Conservation (phyloP, 108 stramenopile species). For the Chaetoceros tenuissimus region DNA sequence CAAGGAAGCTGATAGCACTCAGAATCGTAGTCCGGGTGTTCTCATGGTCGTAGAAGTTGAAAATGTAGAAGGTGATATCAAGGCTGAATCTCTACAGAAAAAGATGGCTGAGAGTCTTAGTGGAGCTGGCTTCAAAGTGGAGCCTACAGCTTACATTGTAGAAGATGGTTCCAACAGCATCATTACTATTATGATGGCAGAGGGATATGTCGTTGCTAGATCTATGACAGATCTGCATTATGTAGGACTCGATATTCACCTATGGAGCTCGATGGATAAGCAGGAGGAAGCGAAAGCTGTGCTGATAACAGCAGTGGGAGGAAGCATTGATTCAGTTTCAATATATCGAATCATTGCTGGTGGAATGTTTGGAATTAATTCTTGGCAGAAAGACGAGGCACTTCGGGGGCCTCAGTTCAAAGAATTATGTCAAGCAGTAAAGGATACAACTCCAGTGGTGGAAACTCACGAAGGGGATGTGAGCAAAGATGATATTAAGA, state of each 20-base stretch:
- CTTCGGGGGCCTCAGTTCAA: conserved; percentile 54
- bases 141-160: conserved; percentile 21
- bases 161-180: conserved; percentile 17
- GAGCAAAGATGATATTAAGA: neutral
- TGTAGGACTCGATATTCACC: conserved; percentile 55
- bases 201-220: conserved; percentile 58
- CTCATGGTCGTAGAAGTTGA: conserved; percentile 70
- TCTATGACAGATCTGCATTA: conserved; percentile 42
- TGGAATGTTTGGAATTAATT: conserved; percentile 67
- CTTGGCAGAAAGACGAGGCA: conserved; percentile 71
- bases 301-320: conserved; percentile 25
- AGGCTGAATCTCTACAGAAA: conserved; percentile 8
- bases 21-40: conserved; percentile 51
- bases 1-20: conserved; percentile 24
- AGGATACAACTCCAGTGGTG: neutral
- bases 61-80: conserved; percentile 21
- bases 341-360: conserved; percentile 66
- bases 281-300: conserved; percentile 17
- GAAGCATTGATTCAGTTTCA: conserved; percentile 16
- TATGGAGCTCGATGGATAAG: conserved; percentile 41
- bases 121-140: conserved; percentile 25
- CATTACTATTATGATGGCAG: conserved; percentile 32
- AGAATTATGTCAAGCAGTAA: conserved; percentile 1
- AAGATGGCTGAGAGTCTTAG: conserved; percentile 18
- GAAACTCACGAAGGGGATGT: neutral